Percentiles rank a stretch among this genome's conserved stretches.
phyloP scores from a whole-genome alignment of 495 filamentous ascomycete species.

The Aspergillus wentii region DNA sequence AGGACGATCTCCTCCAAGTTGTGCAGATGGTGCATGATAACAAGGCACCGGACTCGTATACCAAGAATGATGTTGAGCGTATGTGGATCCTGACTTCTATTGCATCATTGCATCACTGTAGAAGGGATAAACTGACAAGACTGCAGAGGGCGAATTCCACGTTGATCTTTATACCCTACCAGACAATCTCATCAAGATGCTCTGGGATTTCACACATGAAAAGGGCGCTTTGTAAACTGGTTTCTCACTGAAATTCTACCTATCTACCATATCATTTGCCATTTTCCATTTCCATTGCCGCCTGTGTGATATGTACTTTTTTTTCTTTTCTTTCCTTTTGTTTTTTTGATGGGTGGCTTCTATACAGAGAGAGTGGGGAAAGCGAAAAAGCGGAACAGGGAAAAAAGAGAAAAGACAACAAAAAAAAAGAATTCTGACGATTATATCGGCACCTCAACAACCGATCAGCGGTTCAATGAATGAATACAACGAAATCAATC shows the following conservation, averaged over 20 bases:
- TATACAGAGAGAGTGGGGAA: background rate
- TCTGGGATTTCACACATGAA: conserved; percentile 78
- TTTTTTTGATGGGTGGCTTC: background rate
- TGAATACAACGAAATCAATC: background rate
- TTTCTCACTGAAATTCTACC: too few species aligned
- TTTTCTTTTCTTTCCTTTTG: conserved; percentile 6
- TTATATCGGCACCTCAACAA: too few species aligned
- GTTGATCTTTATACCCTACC: conserved; percentile 96
- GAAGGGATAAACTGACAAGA: background rate
- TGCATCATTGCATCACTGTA: background rate
- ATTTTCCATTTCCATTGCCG: background rate
- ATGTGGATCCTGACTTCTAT: too few species aligned
- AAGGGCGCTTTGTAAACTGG: conserved; percentile 31
- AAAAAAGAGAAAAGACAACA: background rate
- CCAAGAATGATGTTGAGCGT: conserved; percentile 96
- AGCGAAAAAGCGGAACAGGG: too few species aligned
- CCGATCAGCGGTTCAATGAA: too few species aligned
- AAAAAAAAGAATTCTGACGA: background rate
- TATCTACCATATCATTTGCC: too few species aligned
- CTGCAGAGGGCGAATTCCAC: conserved; percentile 92
- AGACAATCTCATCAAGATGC: conserved; percentile 71
- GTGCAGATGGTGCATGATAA: conserved; percentile 98
- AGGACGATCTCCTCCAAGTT: conserved; percentile 88
- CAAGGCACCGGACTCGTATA: conserved; percentile 86
- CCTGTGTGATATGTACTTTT: conserved; percentile 1